Percentiles rank a stretch among this genome's conserved stretches.
Evolutionary conservation across 148 eudicot species (phyloP).

Genomic region (Hydrangea macrophylla): DNA sequence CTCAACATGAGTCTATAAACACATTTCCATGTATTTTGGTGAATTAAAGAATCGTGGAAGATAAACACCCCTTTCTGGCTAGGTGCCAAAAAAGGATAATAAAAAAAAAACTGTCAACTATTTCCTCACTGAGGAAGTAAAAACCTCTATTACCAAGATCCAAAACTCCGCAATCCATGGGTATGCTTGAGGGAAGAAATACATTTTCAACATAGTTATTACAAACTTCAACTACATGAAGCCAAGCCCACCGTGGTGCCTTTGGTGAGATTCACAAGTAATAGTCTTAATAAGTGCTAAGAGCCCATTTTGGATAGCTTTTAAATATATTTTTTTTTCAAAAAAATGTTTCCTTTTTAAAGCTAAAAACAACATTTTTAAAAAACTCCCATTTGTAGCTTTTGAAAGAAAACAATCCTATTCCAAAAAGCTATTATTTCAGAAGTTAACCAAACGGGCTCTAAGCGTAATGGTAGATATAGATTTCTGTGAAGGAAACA

Average conservation of each 20-base stretch:
- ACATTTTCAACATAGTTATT: background rate
- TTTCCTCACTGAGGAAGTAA: background rate
- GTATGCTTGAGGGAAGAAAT: background rate
- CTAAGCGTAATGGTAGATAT: background rate
- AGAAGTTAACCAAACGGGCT: too few relatives aligned
- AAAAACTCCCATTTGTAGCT: too few relatives aligned
- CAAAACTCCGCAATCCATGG: background rate
- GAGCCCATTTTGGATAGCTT: too few relatives aligned
- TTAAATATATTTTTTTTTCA: too few relatives aligned
- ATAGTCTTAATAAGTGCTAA: background rate
- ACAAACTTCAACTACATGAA: background rate
- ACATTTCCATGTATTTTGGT: too few relatives aligned
- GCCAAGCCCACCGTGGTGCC: slow-evolving; percentile 1
- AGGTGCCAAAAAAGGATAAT: background rate
- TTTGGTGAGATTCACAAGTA: background rate
- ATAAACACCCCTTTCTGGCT: too few relatives aligned
- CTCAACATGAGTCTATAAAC: too few relatives aligned
- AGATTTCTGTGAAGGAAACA: background rate
- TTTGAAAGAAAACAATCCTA: too few relatives aligned
- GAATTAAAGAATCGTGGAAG: too few relatives aligned
- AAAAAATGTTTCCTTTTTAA: too few relatives aligned
- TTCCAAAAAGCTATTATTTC: too few relatives aligned
- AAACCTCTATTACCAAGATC: background rate
- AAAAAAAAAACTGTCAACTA: background rate
- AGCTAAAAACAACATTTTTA: too few relatives aligned